Evolutionary conservation across 2,329 filamentous ascomycete species (phyloP), one percentile per base, ranked within the genome.

Genomic region (Rutstroemia sydowiana): DNA sequence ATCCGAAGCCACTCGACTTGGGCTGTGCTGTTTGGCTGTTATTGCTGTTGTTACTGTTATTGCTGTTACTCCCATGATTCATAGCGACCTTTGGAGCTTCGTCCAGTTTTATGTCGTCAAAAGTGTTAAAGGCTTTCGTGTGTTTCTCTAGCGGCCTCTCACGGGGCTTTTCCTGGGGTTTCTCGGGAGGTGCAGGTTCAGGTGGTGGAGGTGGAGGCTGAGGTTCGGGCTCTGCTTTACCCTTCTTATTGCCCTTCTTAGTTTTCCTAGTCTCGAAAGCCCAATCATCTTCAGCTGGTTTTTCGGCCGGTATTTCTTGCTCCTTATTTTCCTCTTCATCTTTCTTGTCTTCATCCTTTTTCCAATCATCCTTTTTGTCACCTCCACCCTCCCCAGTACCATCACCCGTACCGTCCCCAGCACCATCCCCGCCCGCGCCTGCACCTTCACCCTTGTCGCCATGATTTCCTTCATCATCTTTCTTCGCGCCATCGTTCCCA

Each of bases 71-170:
- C n/a, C n/a, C n/a, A n/a, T 59, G 82, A 75, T 54, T 72, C 76
- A 13, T 81, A 63, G n/a, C n/a, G n/a, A n/a, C n/a, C 51, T 79
- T 77, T 1, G 80, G 78, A n/a, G 71, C 73, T 51, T 84, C 81
- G 57, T 82, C 77, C 23, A 88, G 68, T 61, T 81, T 85, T 58
- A 89, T 81, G 26, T 88, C 83, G 41, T 86, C 75, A 59, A 88
- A 87, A n/a, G 75, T 69, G n/a, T n/a, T n/a, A n/a, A n/a, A n/a
- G n/a, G n/a, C n/a, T n/a, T n/a, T n/a, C n/a, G n/a, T n/a, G n/a
- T n/a, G n/a, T n/a, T n/a, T n/a, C n/a, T n/a, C n/a, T n/a, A n/a
- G n/a, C n/a, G n/a, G n/a, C n/a, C n/a, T n/a, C n/a, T n/a, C n/a
- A n/a, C n/a, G n/a, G n/a, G n/a, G n/a, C n/a, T n/a, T n/a, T 51